A percentile compares a stretch with the other conserved stretches of the same genome.
Conservation (phyloP, 1,284 basidiomycete genomes). For the Cutaneotrichosporon dermatis region DNA sequence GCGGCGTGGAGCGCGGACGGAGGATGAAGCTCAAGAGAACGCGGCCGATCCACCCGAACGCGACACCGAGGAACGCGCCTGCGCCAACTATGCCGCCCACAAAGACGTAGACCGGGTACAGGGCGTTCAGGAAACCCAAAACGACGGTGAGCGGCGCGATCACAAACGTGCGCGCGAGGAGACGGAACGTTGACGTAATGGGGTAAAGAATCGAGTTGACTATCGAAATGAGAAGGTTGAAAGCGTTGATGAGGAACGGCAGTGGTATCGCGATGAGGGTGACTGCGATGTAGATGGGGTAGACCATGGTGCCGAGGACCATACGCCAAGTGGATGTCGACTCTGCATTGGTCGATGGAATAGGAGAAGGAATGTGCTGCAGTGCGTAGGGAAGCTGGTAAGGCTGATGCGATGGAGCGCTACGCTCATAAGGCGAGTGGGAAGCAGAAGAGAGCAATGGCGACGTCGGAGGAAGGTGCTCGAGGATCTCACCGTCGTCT, state of each 20-base stretch:
- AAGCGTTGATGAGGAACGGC: conserved; percentile 28
- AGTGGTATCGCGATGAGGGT: conserved; percentile 36
- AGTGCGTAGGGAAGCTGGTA: conserved; percentile 36
- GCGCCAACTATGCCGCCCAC: conserved; percentile 38
- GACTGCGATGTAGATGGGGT: conserved; percentile 37
- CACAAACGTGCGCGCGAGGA: conserved; percentile 33
- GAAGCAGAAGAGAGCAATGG: conserved; percentile 13
- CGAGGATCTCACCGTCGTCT: conserved; percentile 41
- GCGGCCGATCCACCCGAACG: conserved; percentile 35
- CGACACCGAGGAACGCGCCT: conserved; percentile 35
- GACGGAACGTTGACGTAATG: conserved; percentile 26
- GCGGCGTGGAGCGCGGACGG: conserved; percentile 1
- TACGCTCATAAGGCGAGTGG: not conserved
- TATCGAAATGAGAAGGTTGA: conserved; percentile 24
- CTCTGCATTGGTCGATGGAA: not conserved
- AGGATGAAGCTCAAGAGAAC: conserved; percentile 20
- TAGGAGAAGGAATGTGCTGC: conserved; percentile 18
- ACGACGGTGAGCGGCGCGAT: conserved; percentile 27
- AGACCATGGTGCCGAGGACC: conserved; percentile 27
- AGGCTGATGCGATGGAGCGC: conserved; percentile 4
- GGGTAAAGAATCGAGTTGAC: conserved; percentile 35
- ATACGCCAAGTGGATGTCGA: conserved; percentile 23
- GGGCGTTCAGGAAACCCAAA: conserved; percentile 21
- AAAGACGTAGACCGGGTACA: conserved; percentile 42
- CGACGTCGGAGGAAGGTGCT: conserved; percentile 26